Percentiles rank a stretch among this genome's conserved stretches.
Conservation (phyloP, 2,329 filamentous ascomycete species). For the Alternaria sp. region DNA sequence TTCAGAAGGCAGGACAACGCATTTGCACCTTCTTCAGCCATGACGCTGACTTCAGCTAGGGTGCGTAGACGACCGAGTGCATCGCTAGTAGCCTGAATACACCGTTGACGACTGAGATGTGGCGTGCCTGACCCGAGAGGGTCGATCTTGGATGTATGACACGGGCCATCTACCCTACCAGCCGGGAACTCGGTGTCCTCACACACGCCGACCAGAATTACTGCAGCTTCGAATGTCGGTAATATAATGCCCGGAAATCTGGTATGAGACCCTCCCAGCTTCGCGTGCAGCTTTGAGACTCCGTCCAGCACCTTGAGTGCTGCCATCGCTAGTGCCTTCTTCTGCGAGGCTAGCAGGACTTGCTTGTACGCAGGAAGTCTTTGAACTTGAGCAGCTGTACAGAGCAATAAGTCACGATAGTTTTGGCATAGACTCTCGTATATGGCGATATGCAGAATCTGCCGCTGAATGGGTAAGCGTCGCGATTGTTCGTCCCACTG, state of each 20-base stretch:
- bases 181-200: neutral
- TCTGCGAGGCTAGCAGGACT: neutral
- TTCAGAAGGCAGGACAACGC: neutral
- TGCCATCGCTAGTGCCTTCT: neutral
- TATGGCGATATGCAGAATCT: constrained; percentile 6
- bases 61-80: neutral
- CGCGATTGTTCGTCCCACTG: constrained; percentile 10
- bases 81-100: neutral
- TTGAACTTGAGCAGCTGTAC: neutral
- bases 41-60: neutral
- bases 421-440: neutral
- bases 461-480: constrained; percentile 11
- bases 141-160: neutral
- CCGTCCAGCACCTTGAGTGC: neutral
- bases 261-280: neutral
- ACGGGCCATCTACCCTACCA: neutral
- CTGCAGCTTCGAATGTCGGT: neutral
- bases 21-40: neutral
- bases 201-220: neutral
- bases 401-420: neutral
- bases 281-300: neutral
- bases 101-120: neutral
- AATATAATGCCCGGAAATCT: neutral
- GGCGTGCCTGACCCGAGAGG: neutral
- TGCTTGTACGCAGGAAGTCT: neutral